Percentiles rank a stretch among this genome's conserved stretches.
phyloP scores from a whole-genome alignment of 2,329 filamentous ascomycete species.

The Claviceps pusilla region DNA sequence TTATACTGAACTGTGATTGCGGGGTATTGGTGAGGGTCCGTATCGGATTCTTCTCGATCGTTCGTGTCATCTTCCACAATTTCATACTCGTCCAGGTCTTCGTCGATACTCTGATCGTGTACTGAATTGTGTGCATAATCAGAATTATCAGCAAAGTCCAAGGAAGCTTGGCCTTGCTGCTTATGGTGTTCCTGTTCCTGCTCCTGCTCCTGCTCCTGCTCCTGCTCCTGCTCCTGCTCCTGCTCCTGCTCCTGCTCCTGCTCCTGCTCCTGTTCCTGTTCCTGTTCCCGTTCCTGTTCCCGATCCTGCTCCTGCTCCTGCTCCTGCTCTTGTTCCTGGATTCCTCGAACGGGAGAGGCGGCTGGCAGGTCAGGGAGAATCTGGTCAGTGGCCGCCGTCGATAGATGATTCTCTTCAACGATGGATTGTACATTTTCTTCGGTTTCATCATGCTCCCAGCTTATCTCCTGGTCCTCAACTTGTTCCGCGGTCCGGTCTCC shows the following conservation, averaged over 20 bases:
- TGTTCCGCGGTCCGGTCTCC: constrained; percentile 3
- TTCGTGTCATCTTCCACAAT: background rate
- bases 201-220: too few relatives aligned
- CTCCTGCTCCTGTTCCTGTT: too few relatives aligned
- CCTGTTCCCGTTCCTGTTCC: too few relatives aligned
- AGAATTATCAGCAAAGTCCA: background rate
- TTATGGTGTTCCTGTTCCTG: background rate
- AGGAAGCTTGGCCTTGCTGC: background rate
- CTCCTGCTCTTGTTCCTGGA: too few relatives aligned
- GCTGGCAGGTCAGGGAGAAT: background rate
- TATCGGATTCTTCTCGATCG: constrained; percentile 2
- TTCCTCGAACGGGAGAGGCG: background rate
- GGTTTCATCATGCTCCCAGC: constrained; percentile 11
- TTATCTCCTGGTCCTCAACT: constrained; percentile 10
- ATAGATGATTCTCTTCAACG: background rate
- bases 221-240: too few relatives aligned
- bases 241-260: too few relatives aligned
- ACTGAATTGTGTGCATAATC: background rate
- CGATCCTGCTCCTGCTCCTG: too few relatives aligned
- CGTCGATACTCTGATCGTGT: constrained; percentile 1
- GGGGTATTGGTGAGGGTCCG: constrained; percentile 14
- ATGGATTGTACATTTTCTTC: background rate
- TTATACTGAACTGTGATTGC: constrained; percentile 28
- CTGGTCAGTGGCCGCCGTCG: background rate
- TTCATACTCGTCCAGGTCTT: background rate